Conservation (phyloP, 371 early-diverging fungal genomes). For the Mortierella sp. region DNA sequence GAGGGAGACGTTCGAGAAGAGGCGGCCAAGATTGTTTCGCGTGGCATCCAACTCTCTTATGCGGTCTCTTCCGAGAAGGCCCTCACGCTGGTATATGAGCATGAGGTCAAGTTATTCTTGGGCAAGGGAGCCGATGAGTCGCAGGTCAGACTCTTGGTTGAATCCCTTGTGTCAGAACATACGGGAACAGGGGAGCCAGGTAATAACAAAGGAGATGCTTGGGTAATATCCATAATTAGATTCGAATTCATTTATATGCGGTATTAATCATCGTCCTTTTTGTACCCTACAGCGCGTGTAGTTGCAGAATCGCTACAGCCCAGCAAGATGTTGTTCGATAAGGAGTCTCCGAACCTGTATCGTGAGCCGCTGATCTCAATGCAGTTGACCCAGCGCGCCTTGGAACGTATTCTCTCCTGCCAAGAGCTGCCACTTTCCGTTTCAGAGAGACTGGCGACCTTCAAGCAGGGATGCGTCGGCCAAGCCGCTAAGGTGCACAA, state of each 20-base stretch:
- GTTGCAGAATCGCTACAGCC: slow-evolving; percentile 56
- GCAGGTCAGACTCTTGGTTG: slow-evolving; percentile 41
- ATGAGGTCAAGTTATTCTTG: slow-evolving; percentile 29
- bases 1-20: slow-evolving; percentile 77
- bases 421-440: slow-evolving; percentile 9
- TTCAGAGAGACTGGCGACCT: slow-evolving; percentile 1
- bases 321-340: slow-evolving; percentile 58
- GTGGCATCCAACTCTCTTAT: slow-evolving; percentile 57
- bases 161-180: slow-evolving; percentile 16
- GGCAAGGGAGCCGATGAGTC: slow-evolving; percentile 35
- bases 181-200: slow-evolving; percentile 29
- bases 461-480: slow-evolving; percentile 17
- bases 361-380: slow-evolving; percentile 61
- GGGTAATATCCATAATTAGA: no score
- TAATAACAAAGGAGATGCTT: no score
- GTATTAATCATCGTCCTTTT: background rate
- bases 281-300: slow-evolving; percentile 14
- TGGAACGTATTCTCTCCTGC: slow-evolving; percentile 31
- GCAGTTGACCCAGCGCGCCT: slow-evolving; percentile 57
- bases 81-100: slow-evolving; percentile 34
- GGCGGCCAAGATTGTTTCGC: slow-evolving; percentile 66
- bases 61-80: slow-evolving; percentile 48
- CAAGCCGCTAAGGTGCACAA: slow-evolving; percentile 20
- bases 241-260: background rate
- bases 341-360: slow-evolving; percentile 62